Conservation (phyloP, 108 stramenopile species). For the Phaeodactylum tricornutum region DNA sequence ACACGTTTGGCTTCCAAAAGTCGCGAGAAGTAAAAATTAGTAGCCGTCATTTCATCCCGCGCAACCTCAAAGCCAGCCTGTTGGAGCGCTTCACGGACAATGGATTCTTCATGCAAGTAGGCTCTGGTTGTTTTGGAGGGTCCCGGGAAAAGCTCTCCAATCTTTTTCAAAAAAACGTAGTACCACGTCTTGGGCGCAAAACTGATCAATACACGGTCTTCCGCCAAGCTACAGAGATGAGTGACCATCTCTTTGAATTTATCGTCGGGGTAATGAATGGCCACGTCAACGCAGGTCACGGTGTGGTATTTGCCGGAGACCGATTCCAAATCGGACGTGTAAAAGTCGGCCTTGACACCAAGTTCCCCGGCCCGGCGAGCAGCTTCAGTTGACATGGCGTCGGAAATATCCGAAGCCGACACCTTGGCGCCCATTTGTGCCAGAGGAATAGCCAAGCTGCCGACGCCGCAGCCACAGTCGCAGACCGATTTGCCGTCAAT, state of each 20-base stretch:
- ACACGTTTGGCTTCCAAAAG: slow-evolving; percentile 86
- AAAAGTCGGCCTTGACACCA: slow-evolving; percentile 81
- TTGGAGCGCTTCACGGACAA: slow-evolving; percentile 68
- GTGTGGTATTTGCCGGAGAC: slow-evolving; percentile 87
- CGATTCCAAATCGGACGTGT: slow-evolving; percentile 90
- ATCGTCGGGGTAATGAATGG: slow-evolving; percentile 95
- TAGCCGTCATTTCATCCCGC: slow-evolving; percentile 90
- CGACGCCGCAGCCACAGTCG: slow-evolving; percentile 89
- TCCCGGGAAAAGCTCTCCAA: slow-evolving; percentile 95
- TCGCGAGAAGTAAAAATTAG: slow-evolving; percentile 95
- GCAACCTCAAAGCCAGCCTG: slow-evolving; percentile 83
- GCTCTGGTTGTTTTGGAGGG: slow-evolving; percentile 94
- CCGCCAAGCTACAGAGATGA: slow-evolving; percentile 77
- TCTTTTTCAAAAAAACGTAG: slow-evolving; percentile 85
- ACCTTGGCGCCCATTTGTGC: slow-evolving; percentile 87
- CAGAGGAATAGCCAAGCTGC: slow-evolving; percentile 90
- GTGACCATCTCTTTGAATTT: slow-evolving; percentile 90
- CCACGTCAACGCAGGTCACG: slow-evolving; percentile 95
- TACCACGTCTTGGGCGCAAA: slow-evolving; percentile 97
- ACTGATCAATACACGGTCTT: slow-evolving; percentile 82
- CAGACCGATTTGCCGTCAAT: slow-evolving; percentile 77
- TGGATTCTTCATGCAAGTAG: slow-evolving; percentile 88
- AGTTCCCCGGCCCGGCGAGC: slow-evolving; percentile 70
- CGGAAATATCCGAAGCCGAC: slow-evolving; percentile 87
- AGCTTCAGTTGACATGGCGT: slow-evolving; percentile 89